These are phyloP conservation scores for Coniochaeta sp. DNA, from an alignment of 2,329 filamentous ascomycete species.

Conservation along the genomic window DNA sequence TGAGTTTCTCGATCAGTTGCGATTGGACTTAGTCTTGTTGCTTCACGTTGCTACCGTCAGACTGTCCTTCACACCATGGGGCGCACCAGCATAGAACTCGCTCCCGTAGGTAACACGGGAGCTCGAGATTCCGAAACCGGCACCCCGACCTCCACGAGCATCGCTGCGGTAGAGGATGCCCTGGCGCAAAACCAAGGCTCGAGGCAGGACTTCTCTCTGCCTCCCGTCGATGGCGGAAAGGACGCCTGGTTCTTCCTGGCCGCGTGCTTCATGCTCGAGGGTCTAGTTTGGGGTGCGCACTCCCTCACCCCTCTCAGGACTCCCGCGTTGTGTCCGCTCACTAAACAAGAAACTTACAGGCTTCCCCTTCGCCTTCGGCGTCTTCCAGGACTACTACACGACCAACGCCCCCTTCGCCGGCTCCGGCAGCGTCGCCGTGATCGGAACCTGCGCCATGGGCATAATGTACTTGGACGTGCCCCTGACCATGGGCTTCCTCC, in stretches of 20 bases:
- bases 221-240: slow-evolving; percentile 27
- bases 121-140: not conserved
- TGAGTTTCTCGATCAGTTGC: not conserved
- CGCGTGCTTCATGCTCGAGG: slow-evolving; percentile 44
- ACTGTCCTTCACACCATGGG: not conserved
- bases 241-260: slow-evolving; percentile 36
- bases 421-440: slow-evolving; percentile 47
- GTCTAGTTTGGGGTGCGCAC: slow-evolving; percentile 42
- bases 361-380: slow-evolving; percentile 61
- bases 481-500: slow-evolving; percentile 38
- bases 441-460: slow-evolving; percentile 58
- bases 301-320: too few relatives aligned
- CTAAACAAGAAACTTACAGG: too few relatives aligned
- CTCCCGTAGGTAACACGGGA: not conserved
- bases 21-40: too few relatives aligned
- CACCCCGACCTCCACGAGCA: not conserved
- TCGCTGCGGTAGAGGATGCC: not conserved
- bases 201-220: slow-evolving; percentile 19
- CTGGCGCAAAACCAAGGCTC: not conserved
- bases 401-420: slow-evolving; percentile 50
- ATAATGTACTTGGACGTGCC: slow-evolving; percentile 50
- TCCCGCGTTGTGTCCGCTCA: too few relatives aligned
- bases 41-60: not conserved
- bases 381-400: slow-evolving; percentile 65
- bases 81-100: not conserved